phyloP scores from a whole-genome alignment of 2,329 filamentous ascomycete species.

The Venturia aucupariae region DNA sequence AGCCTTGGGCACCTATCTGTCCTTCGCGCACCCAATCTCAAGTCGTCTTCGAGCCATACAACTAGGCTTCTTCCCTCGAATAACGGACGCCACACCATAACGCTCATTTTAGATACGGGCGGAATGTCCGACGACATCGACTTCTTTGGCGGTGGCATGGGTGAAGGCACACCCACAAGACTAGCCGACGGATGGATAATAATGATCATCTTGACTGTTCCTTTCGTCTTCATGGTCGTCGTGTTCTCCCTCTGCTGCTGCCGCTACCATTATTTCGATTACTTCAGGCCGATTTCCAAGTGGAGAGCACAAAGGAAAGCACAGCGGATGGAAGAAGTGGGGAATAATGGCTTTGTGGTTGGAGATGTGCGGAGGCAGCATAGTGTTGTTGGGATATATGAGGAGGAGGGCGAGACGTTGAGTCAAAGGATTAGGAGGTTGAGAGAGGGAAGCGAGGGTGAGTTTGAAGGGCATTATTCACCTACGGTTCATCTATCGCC shows the following conservation, averaged over 20 bases:
- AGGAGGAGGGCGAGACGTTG: neutral
- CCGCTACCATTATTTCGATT: neutral
- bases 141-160: neutral
- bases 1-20: no score
- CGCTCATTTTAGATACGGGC: neutral
- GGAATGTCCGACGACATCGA: neutral
- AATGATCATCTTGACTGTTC: neutral
- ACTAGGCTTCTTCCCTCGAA: neutral
- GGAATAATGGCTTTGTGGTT: neutral
- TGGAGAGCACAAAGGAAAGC: neutral
- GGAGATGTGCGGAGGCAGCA: neutral
- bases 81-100: neutral
- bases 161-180: neutral
- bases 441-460: neutral
- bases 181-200: neutral
- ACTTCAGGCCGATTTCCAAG: neutral
- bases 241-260: neutral
- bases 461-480: neutral
- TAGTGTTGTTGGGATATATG: neutral
- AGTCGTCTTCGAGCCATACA: no score
- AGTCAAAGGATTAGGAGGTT: neutral
- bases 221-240: neutral
- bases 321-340: neutral
- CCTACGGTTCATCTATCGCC: neutral
- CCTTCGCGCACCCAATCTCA: no score